phyloP scores from a whole-genome alignment of 139 green algal genomes.

The Chlorella sp. region DNA sequence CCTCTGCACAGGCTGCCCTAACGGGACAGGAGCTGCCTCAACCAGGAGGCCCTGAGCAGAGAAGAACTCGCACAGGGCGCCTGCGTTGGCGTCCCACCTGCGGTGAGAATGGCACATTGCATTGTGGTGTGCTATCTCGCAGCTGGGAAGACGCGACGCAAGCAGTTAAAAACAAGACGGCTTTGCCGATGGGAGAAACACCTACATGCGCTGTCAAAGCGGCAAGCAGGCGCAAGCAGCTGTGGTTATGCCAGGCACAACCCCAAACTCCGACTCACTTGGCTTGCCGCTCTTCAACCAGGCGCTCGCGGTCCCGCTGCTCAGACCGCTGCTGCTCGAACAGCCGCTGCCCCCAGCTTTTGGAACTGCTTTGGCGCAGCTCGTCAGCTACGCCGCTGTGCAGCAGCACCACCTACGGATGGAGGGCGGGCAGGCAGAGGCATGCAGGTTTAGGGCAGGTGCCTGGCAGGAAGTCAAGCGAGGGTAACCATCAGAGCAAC shows the following conservation, averaged over 20 bases:
- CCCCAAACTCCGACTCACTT: not conserved
- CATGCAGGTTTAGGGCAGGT: not conserved
- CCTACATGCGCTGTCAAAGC: too few species aligned
- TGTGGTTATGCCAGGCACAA: too few species aligned
- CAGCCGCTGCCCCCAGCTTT: too few species aligned
- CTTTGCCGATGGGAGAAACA: not conserved
- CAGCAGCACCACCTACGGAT: not conserved
- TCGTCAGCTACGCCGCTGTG: not conserved
- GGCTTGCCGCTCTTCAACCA: not conserved
- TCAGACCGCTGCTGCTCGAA: not conserved
- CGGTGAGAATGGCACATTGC: too few species aligned
- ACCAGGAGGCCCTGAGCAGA: not conserved
- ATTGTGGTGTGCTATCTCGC: too few species aligned
- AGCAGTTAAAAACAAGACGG: not conserved
- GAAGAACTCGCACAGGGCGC: not conserved
- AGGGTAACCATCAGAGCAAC: not conserved
- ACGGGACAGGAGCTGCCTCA: not conserved
- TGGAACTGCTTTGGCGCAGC: too few species aligned
- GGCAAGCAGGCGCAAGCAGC: not conserved
- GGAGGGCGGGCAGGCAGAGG: not conserved
- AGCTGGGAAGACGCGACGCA: not conserved
- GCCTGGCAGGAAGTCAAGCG: not conserved
- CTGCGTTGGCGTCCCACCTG: not conserved
- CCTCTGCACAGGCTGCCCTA: not conserved
- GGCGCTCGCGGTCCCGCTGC: not conserved